Percentiles rank a stretch among this genome's conserved stretches.
These are phyloP conservation scores for Kodamaea restingae DNA, from an alignment of 805 yeast species.

Conservation along the genomic window DNA sequence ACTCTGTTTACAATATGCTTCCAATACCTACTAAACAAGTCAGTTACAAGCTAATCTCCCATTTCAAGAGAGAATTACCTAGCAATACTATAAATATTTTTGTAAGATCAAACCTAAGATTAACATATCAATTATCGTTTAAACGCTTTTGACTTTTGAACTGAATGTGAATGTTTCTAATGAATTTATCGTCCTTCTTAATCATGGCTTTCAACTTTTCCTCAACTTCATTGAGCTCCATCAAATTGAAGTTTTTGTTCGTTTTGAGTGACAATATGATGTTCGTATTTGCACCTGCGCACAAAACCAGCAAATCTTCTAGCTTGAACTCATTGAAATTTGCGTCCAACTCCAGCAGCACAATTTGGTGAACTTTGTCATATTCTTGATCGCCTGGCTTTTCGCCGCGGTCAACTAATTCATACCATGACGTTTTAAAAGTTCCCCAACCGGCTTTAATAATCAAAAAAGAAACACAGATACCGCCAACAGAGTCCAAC, in stretches of 20 bases:
- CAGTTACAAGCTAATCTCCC: too few species aligned
- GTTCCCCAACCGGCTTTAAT: conserved; percentile 83
- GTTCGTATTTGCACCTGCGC: conserved; percentile 57
- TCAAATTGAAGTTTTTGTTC: conserved; percentile 25
- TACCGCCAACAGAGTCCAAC: conserved; percentile 90
- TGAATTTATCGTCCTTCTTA: conserved; percentile 36
- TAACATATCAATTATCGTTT: too few species aligned
- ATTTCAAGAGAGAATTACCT: too few species aligned
- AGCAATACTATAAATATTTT: too few species aligned
- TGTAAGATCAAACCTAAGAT: too few species aligned
- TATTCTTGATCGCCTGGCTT: conserved; percentile 49
- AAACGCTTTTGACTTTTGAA: conserved; percentile 16
- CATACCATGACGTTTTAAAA: conserved; percentile 63
- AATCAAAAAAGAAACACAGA: conserved; percentile 76
- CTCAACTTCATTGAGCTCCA: conserved; percentile 30
- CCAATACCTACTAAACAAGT: too few species aligned
- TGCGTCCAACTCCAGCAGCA: conserved; percentile 28
- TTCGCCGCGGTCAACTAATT: conserved; percentile 72
- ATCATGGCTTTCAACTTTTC: conserved; percentile 30
- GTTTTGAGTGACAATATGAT: conserved; percentile 30
- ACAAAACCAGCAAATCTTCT: conserved; percentile 43
- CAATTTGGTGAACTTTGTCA: conserved; percentile 34
- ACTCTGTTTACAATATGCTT: too few species aligned
- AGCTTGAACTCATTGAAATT: conserved; percentile 30
- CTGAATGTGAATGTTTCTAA: conserved; percentile 41